These are phyloP conservation scores for Claviceps monticola DNA, from an alignment of 2,329 filamentous ascomycete genomes.

Conservation along the genomic window DNA sequence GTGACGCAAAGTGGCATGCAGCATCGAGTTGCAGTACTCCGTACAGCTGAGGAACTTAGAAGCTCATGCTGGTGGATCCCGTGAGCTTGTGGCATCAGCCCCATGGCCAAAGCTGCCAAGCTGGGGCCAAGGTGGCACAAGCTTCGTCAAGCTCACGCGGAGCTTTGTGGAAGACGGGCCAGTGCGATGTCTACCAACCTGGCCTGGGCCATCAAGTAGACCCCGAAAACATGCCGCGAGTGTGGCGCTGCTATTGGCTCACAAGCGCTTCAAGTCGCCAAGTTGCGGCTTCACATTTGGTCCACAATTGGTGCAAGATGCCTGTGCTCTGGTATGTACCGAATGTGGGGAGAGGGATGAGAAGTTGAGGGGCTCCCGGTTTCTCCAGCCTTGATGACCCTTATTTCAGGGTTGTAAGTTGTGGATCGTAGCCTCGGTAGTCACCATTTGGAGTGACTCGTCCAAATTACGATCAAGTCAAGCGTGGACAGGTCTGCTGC, in stretches of 20 bases:
- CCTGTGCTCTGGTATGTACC: no score
- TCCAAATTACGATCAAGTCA: not conserved
- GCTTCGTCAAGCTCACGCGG: not conserved
- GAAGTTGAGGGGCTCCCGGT: not conserved
- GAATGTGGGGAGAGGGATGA: not conserved
- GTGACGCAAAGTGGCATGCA: no score
- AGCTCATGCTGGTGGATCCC: not conserved
- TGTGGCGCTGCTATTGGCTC: not conserved
- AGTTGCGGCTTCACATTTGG: no score
- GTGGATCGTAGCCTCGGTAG: no score
- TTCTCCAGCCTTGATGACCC: no score
- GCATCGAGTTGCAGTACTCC: not conserved
- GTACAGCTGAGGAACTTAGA: not conserved
- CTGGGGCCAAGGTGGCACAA: not conserved
- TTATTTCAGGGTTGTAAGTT: no score
- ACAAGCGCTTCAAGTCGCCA: not conserved
- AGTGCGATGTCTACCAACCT: not conserved
- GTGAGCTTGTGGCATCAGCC: not conserved
- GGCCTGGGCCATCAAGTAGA: no score
- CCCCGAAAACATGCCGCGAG: not conserved
- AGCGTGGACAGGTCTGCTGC: not conserved
- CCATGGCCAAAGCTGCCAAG: not conserved
- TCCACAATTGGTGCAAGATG: no score
- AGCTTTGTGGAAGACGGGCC: not conserved
- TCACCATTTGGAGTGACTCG: no score